Conservation (phyloP, 177 flowering plant species). For the Vitis hybrid region DNA sequence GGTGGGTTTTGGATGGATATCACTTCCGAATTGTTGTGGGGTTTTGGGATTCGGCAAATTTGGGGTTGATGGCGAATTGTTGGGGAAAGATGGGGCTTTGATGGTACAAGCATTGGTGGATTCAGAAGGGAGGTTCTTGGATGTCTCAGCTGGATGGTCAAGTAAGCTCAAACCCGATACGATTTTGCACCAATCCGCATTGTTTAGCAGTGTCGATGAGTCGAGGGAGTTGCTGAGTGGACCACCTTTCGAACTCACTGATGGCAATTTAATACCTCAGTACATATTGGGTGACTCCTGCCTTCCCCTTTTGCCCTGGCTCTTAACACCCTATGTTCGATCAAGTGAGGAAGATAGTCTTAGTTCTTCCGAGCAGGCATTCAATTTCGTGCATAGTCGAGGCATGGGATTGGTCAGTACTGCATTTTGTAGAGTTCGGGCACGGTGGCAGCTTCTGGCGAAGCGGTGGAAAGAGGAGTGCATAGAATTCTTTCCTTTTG, state of each 20-base stretch:
- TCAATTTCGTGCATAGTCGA: constrained; percentile 48
- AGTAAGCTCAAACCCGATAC: constrained; percentile 37
- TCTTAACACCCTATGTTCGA: constrained; percentile 53
- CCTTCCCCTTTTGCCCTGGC: constrained; percentile 74
- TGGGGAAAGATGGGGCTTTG: constrained; percentile 47
- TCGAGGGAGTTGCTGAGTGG: constrained; percentile 56
- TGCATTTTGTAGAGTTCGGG: constrained; percentile 54
- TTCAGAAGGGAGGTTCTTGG: constrained; percentile 76
- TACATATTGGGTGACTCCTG: constrained; percentile 77
- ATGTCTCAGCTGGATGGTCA: constrained; percentile 91
- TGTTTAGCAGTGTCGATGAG: constrained; percentile 49
- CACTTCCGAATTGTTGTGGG: constrained; percentile 77
- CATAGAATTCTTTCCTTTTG: constrained; percentile 59
- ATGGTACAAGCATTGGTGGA: constrained; percentile 79
- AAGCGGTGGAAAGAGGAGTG: constrained; percentile 54
- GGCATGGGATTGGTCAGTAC: constrained; percentile 46
- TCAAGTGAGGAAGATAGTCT: constrained; percentile 21
- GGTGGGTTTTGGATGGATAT: constrained; percentile 53
- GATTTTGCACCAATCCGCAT: constrained; percentile 45
- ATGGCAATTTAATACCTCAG: constrained; percentile 51
- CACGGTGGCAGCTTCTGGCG: constrained; percentile 61
- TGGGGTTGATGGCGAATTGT: constrained; percentile 28
- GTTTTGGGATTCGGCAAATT: constrained; percentile 51
- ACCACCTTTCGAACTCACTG: constrained; percentile 26
- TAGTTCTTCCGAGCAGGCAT: constrained; percentile 30